phyloP scores from a whole-genome alignment of 257 asterid genomes.

The Plantago major region DNA sequence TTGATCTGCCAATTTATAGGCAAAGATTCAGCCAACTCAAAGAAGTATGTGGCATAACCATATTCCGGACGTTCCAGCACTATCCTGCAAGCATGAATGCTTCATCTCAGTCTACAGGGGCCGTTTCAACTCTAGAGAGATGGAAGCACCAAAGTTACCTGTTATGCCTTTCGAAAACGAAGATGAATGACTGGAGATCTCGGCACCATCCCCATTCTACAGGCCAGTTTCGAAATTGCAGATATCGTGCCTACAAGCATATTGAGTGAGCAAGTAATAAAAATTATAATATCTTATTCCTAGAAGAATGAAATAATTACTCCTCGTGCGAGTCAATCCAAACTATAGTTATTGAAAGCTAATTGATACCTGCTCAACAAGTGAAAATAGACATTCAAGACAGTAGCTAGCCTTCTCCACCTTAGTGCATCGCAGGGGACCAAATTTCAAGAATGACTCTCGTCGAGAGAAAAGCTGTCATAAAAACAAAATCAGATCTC shows the following conservation, averaged over 20 bases:
- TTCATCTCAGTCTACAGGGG: constrained; percentile 8
- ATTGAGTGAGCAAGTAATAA: constrained; percentile 12
- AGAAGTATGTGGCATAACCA: constrained; percentile 94
- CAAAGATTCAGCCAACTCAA: constrained; percentile 53
- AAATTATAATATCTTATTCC: not conserved
- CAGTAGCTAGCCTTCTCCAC: constrained; percentile 77
- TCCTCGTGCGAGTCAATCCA: too few relatives aligned
- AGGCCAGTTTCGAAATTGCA: constrained; percentile 78
- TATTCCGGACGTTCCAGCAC: constrained; percentile 99
- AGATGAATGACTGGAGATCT: constrained; percentile 87
- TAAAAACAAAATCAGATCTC: constrained; percentile 13
- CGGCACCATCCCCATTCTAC: constrained; percentile 99
- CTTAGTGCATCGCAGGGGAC: constrained; percentile 38
- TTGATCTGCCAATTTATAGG: constrained; percentile 80
- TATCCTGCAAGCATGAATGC: constrained; percentile 49
- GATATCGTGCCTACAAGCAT: constrained; percentile 58
- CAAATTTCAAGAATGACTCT: constrained; percentile 53
- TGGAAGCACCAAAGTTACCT: constrained; percentile 38
- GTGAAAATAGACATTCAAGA: constrained; percentile 78
- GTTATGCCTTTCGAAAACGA: constrained; percentile 87
- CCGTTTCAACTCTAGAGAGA: constrained; percentile 8
- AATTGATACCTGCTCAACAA: constrained; percentile 79
- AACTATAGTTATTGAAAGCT: constrained; percentile 1
- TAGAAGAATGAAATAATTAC: constrained; percentile 1
- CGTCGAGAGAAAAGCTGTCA: constrained; percentile 63